Evolutionary conservation across 2,329 filamentous ascomycete genomes (phyloP).

Genomic region (Xylaria digitata): DNA sequence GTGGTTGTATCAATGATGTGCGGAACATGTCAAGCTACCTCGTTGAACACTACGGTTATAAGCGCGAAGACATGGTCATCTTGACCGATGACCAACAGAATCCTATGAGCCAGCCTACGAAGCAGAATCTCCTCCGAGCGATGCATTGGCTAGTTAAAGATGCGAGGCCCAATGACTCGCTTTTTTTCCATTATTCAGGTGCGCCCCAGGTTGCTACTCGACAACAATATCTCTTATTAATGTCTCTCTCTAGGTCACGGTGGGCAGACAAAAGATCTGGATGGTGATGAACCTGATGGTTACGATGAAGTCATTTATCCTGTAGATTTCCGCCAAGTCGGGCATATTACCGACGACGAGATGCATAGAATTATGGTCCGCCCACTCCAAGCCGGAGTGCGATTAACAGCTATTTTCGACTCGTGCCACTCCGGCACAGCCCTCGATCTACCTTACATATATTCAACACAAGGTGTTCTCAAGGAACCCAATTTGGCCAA

Average conservation of each 20-base stretch:
- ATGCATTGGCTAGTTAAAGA: slow-evolving; percentile 99
- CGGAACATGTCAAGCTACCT: slow-evolving; percentile 96
- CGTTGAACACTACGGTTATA: slow-evolving; percentile 89
- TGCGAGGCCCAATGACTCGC: slow-evolving; percentile 88
- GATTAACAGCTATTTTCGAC: slow-evolving; percentile 84
- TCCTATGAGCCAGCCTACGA: slow-evolving; percentile 95
- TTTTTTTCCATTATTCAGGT: slow-evolving; percentile 99
- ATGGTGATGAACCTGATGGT: slow-evolving; percentile 82
- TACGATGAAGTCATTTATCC: slow-evolving; percentile 84
- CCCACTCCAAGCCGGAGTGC: slow-evolving; percentile 82
- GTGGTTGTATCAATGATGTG: slow-evolving; percentile 97
- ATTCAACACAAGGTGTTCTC: slow-evolving; percentile 82
- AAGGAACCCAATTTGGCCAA: slow-evolving; percentile 86
- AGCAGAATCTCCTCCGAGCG: slow-evolving; percentile 91
- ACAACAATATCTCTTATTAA: slow-evolving; percentile 35
- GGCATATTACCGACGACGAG: slow-evolving; percentile 82
- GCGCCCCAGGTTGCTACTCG: slow-evolving; percentile 37
- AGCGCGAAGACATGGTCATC: slow-evolving; percentile 95
- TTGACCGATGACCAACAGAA: slow-evolving; percentile 97
- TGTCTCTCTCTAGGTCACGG: slow-evolving; percentile 69
- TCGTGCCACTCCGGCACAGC: slow-evolving; percentile 83
- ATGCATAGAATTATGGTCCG: slow-evolving; percentile 82
- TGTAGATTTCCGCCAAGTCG: slow-evolving; percentile 75
- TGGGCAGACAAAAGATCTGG: slow-evolving; percentile 77
- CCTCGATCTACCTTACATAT: slow-evolving; percentile 81